Conservation (phyloP, 176 grass and related monocot species). For the Aegilops bicornis region DNA sequence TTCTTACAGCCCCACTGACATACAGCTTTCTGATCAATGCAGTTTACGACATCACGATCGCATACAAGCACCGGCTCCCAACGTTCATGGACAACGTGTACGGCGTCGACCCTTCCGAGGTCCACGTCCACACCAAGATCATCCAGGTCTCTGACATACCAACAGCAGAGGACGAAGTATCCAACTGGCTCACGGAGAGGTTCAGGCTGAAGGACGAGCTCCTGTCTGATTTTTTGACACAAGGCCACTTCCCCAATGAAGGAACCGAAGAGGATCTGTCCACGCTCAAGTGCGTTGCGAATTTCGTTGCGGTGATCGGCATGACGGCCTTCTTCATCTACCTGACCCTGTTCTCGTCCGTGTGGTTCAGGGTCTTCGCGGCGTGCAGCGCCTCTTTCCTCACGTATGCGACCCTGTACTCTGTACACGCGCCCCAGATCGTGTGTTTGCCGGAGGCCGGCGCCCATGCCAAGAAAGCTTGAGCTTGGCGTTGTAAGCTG, state of each 20-base stretch:
- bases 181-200: conserved; percentile 66
- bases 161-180: conserved; percentile 53
- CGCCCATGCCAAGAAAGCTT: conserved; percentile 41
- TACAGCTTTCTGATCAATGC: conserved; percentile 22
- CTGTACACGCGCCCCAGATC: conserved; percentile 55
- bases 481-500: not conserved
- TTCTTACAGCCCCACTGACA: conserved; percentile 1
- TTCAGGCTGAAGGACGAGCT: conserved; percentile 81
- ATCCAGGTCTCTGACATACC: conserved; percentile 60
- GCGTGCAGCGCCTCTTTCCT: conserved; percentile 60
- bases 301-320: conserved; percentile 46
- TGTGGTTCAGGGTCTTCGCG: conserved; percentile 83
- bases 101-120: conserved; percentile 80
- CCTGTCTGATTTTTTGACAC: conserved; percentile 46
- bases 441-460: conserved; percentile 17
- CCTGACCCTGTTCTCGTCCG: conserved; percentile 61
- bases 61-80: conserved; percentile 74
- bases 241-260: conserved; percentile 71
- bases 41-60: conserved; percentile 85
- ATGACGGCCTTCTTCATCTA: conserved; percentile 49
- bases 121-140: conserved; percentile 69
- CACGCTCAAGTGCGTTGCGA: conserved; percentile 50
- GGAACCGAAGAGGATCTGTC: conserved; percentile 72
- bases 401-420: conserved; percentile 56
- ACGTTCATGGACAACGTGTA: conserved; percentile 78